phyloP scores from a whole-genome alignment of 2,329 filamentous ascomycete species.

The Mycosphaerella arachidis region DNA sequence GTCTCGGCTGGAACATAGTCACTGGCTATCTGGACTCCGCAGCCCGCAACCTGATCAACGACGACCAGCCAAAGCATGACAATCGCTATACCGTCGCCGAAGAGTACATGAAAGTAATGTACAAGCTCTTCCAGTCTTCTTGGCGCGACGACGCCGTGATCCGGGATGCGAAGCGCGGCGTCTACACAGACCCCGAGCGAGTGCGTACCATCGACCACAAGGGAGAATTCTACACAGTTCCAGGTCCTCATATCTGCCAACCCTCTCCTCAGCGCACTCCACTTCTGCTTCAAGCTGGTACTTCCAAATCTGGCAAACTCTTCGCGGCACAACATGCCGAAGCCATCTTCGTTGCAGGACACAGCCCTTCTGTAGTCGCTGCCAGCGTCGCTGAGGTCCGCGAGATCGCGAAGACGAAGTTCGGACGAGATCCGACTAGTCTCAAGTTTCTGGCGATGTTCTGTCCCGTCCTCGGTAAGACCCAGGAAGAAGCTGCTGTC shows the following conservation, averaged over 20 bases:
- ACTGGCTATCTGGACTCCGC: constrained; percentile 63
- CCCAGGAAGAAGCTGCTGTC: constrained; percentile 58
- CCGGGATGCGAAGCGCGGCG: constrained; percentile 52
- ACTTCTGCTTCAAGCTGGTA: constrained; percentile 52
- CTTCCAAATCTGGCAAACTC: constrained; percentile 51
- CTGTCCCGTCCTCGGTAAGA: constrained; percentile 59
- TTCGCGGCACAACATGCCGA: constrained; percentile 58
- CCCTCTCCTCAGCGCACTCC: constrained; percentile 39
- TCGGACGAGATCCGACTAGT: constrained; percentile 53
- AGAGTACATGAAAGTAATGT: constrained; percentile 57
- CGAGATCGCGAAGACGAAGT: constrained; percentile 46
- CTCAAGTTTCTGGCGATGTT: constrained; percentile 66
- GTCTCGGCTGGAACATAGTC: constrained; percentile 51
- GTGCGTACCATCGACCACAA: constrained; percentile 56
- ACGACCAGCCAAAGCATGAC: constrained; percentile 58
- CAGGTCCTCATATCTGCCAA: constrained; percentile 42
- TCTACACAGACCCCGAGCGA: constrained; percentile 55
- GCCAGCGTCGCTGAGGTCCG: constrained; percentile 60
- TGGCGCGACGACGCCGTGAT: constrained; percentile 63
- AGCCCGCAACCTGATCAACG: constrained; percentile 53
- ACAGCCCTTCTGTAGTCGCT: constrained; percentile 57
- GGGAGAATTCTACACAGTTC: constrained; percentile 50
- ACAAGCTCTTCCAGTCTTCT: constrained; percentile 57
- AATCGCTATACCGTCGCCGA: constrained; percentile 59
- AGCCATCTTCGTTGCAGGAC: constrained; percentile 62